These are phyloP conservation scores for Stephania cephalantha DNA, from an alignment of 164 flowering plant genomes.

Conservation along the genomic window DNA sequence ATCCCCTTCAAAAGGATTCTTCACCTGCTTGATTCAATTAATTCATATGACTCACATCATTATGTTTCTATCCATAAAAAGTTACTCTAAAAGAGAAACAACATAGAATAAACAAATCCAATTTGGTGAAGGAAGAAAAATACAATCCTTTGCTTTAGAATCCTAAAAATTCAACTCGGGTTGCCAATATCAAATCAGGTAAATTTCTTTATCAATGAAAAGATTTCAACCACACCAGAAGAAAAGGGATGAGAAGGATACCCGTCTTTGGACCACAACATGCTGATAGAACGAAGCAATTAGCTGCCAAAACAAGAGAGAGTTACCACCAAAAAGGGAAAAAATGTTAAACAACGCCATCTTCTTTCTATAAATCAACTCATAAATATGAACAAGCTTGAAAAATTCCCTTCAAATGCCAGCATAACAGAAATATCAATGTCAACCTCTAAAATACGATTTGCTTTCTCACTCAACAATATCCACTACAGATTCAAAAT, in stretches of 20 bases:
- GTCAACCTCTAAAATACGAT: too few species aligned
- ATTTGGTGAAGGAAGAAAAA: neutral
- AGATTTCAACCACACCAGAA: neutral
- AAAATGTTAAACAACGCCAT: too few species aligned
- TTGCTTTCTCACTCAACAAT: too few species aligned
- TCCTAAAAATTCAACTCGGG: too few species aligned
- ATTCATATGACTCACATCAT: conserved; percentile 1
- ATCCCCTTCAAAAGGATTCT: conserved; percentile 79
- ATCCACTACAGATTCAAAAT: too few species aligned
- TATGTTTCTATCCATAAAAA: too few species aligned
- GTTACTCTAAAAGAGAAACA: neutral
- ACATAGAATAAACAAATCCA: neutral
- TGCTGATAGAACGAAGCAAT: conserved; percentile 97
- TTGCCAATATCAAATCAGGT: neutral
- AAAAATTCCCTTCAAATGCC: too few species aligned
- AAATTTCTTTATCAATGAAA: neutral
- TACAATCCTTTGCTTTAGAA: too few species aligned
- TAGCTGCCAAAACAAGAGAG: conserved; percentile 46
- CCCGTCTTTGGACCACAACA: conserved; percentile 90
- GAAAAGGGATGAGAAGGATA: conserved; percentile 26
- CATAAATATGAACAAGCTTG: too few species aligned
- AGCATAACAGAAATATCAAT: too few species aligned
- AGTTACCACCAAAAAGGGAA: conserved; percentile 8
- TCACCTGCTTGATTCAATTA: conserved; percentile 50
- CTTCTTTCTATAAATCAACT: too few species aligned